These are phyloP conservation scores for Ehretia macrophylla DNA, from an alignment of 257 asterid species.

Conservation along the genomic window DNA sequence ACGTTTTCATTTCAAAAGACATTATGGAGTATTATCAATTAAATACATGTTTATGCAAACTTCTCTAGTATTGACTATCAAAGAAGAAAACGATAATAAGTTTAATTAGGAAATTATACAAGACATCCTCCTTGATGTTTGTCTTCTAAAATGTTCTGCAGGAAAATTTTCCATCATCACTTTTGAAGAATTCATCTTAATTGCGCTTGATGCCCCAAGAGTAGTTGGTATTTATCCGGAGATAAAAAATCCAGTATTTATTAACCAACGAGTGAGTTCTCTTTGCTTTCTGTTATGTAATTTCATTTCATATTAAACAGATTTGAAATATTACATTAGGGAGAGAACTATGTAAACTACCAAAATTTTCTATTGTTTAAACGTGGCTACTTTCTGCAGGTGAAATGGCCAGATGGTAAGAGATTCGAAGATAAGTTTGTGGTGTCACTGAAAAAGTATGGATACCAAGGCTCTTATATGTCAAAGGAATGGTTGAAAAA, in stretches of 20 bases:
- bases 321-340: not conserved
- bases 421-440: conserved; percentile 86
- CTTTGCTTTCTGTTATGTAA: conserved; percentile 4
- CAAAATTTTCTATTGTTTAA: not conserved
- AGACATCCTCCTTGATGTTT: not conserved
- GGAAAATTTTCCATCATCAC: conserved; percentile 80
- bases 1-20: no score
- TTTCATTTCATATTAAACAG: not conserved
- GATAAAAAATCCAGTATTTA: conserved; percentile 83
- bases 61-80: not conserved
- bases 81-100: not conserved
- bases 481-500: conserved; percentile 80
- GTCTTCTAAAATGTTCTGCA: conserved; percentile 26
- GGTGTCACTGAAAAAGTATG: conserved; percentile 63
- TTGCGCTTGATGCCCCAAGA: conserved; percentile 84
- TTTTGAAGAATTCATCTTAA: conserved; percentile 76
- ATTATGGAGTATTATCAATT: not conserved
- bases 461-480: conserved; percentile 81
- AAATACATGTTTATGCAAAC: not conserved
- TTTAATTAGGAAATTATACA: not conserved
- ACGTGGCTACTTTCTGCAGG: conserved; percentile 39
- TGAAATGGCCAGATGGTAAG: conserved; percentile 82
- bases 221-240: conserved; percentile 97
- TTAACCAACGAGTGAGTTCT: conserved; percentile 73
- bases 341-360: not conserved